A percentile compares a stretch with the other conserved stretches of the same genome.
These are phyloP conservation scores for Scutellaria galericulata DNA, from an alignment of 257 asterid genomes.

Conservation along the genomic window DNA sequence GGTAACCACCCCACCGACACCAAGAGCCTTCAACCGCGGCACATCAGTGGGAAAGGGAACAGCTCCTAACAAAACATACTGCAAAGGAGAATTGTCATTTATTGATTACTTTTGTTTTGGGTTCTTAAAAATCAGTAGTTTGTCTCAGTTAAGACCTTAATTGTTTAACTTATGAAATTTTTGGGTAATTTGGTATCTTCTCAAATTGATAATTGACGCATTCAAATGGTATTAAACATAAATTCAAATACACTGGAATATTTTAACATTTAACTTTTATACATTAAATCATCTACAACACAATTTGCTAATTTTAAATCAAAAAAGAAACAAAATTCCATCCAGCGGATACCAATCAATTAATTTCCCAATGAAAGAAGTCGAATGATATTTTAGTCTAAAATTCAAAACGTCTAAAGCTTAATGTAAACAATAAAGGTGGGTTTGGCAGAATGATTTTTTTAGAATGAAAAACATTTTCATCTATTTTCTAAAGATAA, in stretches of 20 bases:
- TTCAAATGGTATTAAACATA: neutral
- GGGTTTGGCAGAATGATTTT: neutral
- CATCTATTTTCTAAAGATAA: neutral
- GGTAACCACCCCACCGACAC: conserved; percentile 90
- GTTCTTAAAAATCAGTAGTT: too few relatives aligned
- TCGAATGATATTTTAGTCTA: neutral
- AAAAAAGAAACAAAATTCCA: neutral
- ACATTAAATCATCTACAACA: neutral
- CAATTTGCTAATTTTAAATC: neutral
- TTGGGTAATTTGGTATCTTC: neutral
- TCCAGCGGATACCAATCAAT: neutral
- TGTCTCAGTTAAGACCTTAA: neutral
- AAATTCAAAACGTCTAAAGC: neutral
- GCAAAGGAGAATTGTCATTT: conserved; percentile 26
- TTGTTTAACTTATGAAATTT: neutral
- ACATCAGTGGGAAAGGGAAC: conserved; percentile 96
- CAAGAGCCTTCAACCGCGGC: conserved; percentile 78
- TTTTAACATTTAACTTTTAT: neutral
- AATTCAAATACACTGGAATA: neutral
- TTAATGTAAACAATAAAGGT: neutral
- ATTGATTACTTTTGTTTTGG: too few relatives aligned
- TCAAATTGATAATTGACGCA: neutral
- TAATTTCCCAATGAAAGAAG: conserved; percentile 19
- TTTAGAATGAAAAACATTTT: neutral
- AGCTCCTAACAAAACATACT: conserved; percentile 91